Conservation (phyloP, 176 grass and related monocot species). For the Rhynchospora breviuscula region DNA sequence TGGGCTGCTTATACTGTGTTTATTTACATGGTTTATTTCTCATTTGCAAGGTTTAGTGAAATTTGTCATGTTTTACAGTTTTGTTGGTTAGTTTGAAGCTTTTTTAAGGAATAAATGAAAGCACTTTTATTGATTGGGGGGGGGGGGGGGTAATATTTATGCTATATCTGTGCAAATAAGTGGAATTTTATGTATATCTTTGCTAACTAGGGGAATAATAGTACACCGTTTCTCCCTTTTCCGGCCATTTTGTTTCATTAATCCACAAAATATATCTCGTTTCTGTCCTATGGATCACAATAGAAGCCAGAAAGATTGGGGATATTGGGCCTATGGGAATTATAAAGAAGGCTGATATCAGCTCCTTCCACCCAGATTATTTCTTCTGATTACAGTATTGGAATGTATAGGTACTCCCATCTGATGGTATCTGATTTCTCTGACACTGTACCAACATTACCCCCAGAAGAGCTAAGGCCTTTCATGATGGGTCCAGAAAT, state of each 20-base stretch:
- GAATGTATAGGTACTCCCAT: conserved; percentile 76
- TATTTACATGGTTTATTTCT: not conserved
- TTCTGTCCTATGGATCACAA: not conserved
- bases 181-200: not conserved
- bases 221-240: not conserved
- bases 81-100: not conserved
- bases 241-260: not conserved
- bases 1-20: not conserved
- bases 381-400: conserved; percentile 20
- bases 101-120: not conserved
- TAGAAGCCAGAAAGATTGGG: too few species aligned
- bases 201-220: not conserved
- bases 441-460: conserved; percentile 69
- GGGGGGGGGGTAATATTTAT: not conserved
- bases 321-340: not conserved
- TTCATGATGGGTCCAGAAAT: conserved; percentile 64
- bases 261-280: not conserved
- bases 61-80: not conserved
- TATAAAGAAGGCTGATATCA: not conserved
- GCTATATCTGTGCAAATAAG: not conserved
- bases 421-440: conserved; percentile 96
- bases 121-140: not conserved
- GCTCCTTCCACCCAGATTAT: not conserved
- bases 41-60: not conserved
- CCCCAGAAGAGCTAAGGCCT: conserved; percentile 78